Evolutionary conservation across 164 flowering plant species (phyloP), one percentile per base, ranked within the genome.

Genomic region (Stephania japonica): DNA sequence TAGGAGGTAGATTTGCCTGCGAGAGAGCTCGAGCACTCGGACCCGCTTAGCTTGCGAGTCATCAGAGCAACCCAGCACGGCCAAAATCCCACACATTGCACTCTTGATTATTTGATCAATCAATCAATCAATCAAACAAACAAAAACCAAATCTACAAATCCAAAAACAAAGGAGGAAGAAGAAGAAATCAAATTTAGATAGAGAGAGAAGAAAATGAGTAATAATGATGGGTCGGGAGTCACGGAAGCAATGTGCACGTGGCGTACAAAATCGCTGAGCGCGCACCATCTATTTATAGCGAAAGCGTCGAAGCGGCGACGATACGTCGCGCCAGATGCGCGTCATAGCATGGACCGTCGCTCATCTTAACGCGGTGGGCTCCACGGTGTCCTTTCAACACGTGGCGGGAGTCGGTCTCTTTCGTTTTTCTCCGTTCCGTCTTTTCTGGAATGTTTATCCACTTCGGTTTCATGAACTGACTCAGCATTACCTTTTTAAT

Each of bases 1-100:
- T n/a, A n/a, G n/a, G n/a, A 21, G 19, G 3, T 38, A n/a, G 42
- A 65, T 61, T 80, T 81, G 81, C 97, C 97, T 90, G 87, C 97
- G 92, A 27, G 94, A 91, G 59, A 91, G 94, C 82, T 91, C 94
- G 23, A 91, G 90, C 14, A 91, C 90, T 66, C 93, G 87, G 66
- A 87, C 87, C 59, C 94, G 79, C 70, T 90, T 91, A 53, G 94
- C 86, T 73, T 86, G 94, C 26, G 97, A 91, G 71, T 86, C 89
- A 78, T 90, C 94, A 32, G 90, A 85, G 71, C 94, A 91, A 68
- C 94, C 91, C 42, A 91, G 79, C 71, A 91, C 97, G 1, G 94
- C 94, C 11, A 91, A 81, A 50, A 91, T 90, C 67, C 97, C 97
- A 79, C 97, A 91, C 97, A 91, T 91, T 61, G 64, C 21, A 23